Base-by-base conservation (phyloP, 164 flowering plant genomes). In the Vitis amurensis region DNA sequence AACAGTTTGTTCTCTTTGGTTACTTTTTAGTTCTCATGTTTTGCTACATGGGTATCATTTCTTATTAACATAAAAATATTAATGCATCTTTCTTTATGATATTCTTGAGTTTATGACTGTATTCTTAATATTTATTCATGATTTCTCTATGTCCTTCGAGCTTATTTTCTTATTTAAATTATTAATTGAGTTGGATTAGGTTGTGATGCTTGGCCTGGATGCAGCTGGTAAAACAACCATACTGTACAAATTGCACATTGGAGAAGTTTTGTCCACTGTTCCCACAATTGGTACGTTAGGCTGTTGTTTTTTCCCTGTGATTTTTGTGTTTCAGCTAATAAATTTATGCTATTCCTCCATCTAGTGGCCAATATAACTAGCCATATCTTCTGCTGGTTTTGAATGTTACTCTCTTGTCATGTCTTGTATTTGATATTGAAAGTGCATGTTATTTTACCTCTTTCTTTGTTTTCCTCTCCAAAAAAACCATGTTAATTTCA, bases 201-300 rank as follows among this genome's bases (percentile, higher is more conserved):
- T 95, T 85, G 98, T 95, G 71, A 95, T 95, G 99, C 93, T 95
- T 73, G 99, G 99, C n/a, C 84, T 95, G 78, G 99, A 95, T 83
- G 99, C 98, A 53, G 98, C 99, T 72, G 98, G 99, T 17, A 95
- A 95, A 84, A 95, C 99, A 59, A 95, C 99, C 15, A 90, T 95
- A 72, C 79, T 95, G 59, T 93, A 95, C 86, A 95, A 95, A 80
- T 81, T 95, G 71, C 99, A 93, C 78, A 93, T 95, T 66, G 98
- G 99, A 55, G 99, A 95, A 86, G 97, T 93, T 68, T 78, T 93
- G 61, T 93, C 99, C 13, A 93, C 99, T 61, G 99, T 93, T 59
- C 98, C 98, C n/a, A 95, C 99, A 29, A 93, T 95, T 76, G 99
- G 99, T 95, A 79, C 55, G 89, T 70, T 23, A 14, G 3, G 56